Evolutionary conservation across 2,329 filamentous ascomycete genomes (phyloP), one percentile per base, ranked within the genome.

Genomic region (Paraconiothyrium brasiliense): DNA sequence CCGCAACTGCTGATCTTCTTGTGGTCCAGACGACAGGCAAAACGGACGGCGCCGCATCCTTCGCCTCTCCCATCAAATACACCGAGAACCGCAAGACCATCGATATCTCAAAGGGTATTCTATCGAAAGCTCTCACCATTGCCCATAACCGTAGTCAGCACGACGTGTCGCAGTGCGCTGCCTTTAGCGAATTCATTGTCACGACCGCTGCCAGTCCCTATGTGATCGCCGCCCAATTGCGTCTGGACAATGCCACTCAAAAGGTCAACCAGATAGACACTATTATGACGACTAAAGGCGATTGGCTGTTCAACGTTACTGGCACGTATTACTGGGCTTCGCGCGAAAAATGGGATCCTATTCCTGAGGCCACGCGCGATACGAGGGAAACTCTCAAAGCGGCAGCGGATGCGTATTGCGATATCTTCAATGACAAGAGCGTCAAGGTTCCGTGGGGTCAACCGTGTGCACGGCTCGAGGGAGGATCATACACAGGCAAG

Each of bases 271-370:
- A 67, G 35, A 68, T 75, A 20, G 72, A 74, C 35, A 71, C 43
- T 39, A 72, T 75, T 50, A 61, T 69, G 13, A 75, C 73, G 8
- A 71, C 63, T 0, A 73, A 67, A 16, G 71, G 71, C 3, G 73
- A 75, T 49, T 75, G 73, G 73, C 63, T 73, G 1, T 75, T 75
- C 66, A 75, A 75, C 51, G 68, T 69, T 16, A 74, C 71, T 0
- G 71, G 68, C 2, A 74, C 71, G 2, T 65, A 66, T 32, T 69
- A 74, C 58, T 74, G 69, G 70, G 67, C 70, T 6, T 63, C 61
- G 4, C 62, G 59, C 16, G 72, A 75, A 50, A 68, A 63, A n/a
- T 74, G 71, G 71, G 61, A 61, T 34, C 39, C 50, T 0, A 72
- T 75, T 39, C 70, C 69, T 0, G 52, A 37, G 0, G 61, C 39